These are phyloP conservation scores for Akanthomyces dipterigenus DNA, from an alignment of 2,329 filamentous ascomycete species.

Conservation along the genomic window DNA sequence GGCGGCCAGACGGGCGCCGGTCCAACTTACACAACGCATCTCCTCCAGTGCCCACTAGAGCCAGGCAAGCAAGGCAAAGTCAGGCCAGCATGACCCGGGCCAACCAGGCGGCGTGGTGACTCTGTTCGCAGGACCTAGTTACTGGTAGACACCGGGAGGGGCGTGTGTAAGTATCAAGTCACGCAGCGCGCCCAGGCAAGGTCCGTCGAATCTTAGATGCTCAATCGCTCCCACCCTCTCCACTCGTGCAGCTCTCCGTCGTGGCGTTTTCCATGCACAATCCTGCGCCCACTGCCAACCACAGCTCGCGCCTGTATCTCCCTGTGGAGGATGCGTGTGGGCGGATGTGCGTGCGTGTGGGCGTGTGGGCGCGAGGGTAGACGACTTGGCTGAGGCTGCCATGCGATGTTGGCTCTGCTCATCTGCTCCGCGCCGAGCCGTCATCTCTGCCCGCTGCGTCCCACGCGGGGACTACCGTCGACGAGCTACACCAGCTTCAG, in stretches of 20 bases:
- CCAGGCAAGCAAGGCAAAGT: background rate
- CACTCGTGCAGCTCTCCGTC: background rate
- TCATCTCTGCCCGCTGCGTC: background rate
- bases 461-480: background rate
- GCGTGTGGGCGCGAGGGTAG: background rate
- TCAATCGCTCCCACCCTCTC: constrained; percentile 2
- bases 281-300: constrained; percentile 4
- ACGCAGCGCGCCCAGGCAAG: background rate
- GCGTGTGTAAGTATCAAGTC: background rate
- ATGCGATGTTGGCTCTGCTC: constrained; percentile 2
- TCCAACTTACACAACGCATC: background rate
- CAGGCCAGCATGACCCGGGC: background rate
- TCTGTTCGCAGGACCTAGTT: background rate
- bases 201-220: constrained; percentile 8
- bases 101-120: background rate
- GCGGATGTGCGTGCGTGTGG: constrained; percentile 10
- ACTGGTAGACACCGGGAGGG: background rate
- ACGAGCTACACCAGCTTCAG: background rate
- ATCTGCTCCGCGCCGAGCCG: constrained; percentile 10
- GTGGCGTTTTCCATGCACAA: constrained; percentile 7
- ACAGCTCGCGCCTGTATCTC: background rate
- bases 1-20: background rate
- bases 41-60: background rate
- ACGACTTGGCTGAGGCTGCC: background rate
- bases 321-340: constrained; percentile 1